phyloP scores from a whole-genome alignment of 2,329 filamentous ascomycete genomes.

The Penicillium digitatum region DNA sequence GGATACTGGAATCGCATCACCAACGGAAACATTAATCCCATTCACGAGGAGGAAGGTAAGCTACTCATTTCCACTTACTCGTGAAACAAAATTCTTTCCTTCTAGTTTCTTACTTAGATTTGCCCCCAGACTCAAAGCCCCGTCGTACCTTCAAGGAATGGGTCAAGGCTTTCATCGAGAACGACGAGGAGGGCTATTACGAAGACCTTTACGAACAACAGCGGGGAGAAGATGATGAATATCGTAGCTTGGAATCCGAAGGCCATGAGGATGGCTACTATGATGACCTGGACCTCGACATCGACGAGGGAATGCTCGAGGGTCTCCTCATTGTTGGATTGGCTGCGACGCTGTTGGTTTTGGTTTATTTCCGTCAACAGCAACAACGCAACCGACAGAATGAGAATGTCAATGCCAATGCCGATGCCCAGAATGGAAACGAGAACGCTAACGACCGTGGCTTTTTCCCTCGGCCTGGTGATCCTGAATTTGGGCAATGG shows the following conservation, averaged over 20 bases:
- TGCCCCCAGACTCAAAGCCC: conserved; percentile 59
- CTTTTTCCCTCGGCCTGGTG: conserved; percentile 62
- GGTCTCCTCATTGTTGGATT: conserved; percentile 78
- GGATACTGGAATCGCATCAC: conserved; percentile 95
- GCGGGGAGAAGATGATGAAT: conserved; percentile 32
- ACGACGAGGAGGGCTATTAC: conserved; percentile 65
- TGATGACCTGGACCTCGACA: conserved; percentile 59
- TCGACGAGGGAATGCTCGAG: conserved; percentile 78
- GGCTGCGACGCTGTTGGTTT: conserved; percentile 66
- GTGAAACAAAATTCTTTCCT: background rate
- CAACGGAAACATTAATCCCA: conserved; percentile 85
- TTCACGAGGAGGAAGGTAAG: conserved; percentile 81
- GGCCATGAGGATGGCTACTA: conserved; percentile 50
- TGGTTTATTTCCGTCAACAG: conserved; percentile 68
- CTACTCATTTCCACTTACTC: conserved; percentile 7
- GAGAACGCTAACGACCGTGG: conserved; percentile 46
- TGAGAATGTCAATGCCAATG: conserved; percentile 31
- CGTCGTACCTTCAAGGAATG: conserved; percentile 79
- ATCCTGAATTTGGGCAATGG: conserved; percentile 67
- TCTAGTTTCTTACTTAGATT: background rate
- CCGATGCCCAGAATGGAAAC: conserved; percentile 23
- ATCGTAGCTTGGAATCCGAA: conserved; percentile 26
- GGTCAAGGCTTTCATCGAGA: conserved; percentile 77
- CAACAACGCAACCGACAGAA: conserved; percentile 43
- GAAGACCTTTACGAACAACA: conserved; percentile 48